Evolutionary conservation across 148 eudicot species (phyloP), one percentile per base, ranked within the genome.

Genomic region (Vaccinium macrocarpon): DNA sequence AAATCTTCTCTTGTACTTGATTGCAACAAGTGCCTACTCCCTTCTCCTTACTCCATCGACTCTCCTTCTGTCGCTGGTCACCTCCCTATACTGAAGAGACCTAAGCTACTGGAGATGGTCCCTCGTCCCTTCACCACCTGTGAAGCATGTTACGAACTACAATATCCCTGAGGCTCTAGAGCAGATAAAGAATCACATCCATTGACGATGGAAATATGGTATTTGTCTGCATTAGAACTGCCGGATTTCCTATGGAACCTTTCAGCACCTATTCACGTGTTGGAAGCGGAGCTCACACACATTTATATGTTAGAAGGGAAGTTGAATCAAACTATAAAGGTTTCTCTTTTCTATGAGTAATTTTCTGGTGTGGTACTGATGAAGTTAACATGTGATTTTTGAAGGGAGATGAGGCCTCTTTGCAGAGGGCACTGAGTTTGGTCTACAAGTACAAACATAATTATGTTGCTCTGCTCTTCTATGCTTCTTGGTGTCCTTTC

Each of bases 401-500:
- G 71, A 83, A 96, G 99, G 99, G 99, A 84, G 95, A 90, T 84
- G 99, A 96, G 90, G 92, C 75, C 12, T 80, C 94, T 81, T 86
- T 96, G 89, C 97, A 91, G 84, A 96, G 86, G 90, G 99, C 95
- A 53, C 78, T 93, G 86, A 83, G 85, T 82, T 84, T 89, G 90
- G 91, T 93, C 76, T 86, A 91, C 84, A 90, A 84, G 80, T 88
- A 85, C 62, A 86, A 72, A 79, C 86, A 88, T 86, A 91, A 88
- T 82, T 96, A 93, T 87, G 93, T 91, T 86, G 97, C 94, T 82
- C 80, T 96, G 82, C 95, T 96, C 86, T 96, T 96, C 89, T 93
- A 96, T 86, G 97, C 99, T 81, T 92, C 99, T 83, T 94, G 99
- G 99, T 96, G 99, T 87, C 97, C 95, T 27, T 96, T 96, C 91